Conservation (phyloP, 1,284 basidiomycete genomes). For the Cryptococcus floricola region DNA sequence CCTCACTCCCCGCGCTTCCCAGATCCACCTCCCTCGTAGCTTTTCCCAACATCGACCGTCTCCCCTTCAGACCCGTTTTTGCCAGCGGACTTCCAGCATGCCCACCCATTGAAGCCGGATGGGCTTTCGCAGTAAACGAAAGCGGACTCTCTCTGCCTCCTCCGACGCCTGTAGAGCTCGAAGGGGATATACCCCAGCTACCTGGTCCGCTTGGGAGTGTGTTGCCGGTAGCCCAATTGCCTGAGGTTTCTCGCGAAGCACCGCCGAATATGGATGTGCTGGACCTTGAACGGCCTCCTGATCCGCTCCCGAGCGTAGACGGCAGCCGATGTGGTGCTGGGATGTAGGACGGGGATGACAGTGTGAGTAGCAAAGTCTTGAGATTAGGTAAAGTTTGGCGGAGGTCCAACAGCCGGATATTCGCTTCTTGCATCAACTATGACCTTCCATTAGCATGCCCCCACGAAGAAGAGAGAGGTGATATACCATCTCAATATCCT, state of each 20-base stretch:
- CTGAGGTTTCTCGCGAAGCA: background rate
- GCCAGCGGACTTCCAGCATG: background rate
- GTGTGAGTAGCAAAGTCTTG: constrained; percentile 84
- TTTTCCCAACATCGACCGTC: constrained; percentile 1
- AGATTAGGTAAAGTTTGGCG: constrained; percentile 94
- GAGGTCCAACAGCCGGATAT: constrained; percentile 83
- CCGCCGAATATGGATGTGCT: background rate
- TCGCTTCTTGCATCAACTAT: constrained; percentile 83
- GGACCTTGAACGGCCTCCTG: background rate
- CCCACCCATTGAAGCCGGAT: background rate
- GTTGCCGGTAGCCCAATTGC: background rate
- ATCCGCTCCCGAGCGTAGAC: too few species aligned
- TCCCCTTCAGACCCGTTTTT: background rate
- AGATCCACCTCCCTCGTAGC: background rate
- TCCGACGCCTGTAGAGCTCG: background rate
- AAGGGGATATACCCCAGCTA: background rate
- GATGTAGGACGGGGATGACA: constrained; percentile 48
- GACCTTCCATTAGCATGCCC: background rate
- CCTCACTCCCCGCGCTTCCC: constrained; percentile 4
- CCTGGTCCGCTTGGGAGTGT: background rate
- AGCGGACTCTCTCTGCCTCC: background rate
- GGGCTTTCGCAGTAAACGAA: background rate
- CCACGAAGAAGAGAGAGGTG: background rate
- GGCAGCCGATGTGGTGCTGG: background rate
- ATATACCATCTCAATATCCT: constrained; percentile 88